Base-by-base conservation (phyloP, 164 flowering plant species). In the Vitis rotundifolia region DNA sequence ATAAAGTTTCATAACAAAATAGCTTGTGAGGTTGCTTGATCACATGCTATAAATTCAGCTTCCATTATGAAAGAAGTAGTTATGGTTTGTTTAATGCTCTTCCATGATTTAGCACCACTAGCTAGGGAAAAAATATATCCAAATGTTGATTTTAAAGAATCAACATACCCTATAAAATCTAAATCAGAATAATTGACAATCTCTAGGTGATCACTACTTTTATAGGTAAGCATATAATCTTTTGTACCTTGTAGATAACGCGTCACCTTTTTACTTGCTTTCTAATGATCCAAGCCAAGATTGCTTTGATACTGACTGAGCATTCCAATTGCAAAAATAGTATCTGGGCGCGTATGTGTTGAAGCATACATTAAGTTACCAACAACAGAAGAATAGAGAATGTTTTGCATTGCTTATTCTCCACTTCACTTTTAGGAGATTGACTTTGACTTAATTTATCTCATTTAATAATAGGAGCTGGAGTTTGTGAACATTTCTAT, bases 1-100 rank as follows among this genome's bases (percentile, higher is more conserved):
- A 22, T 22, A 16, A 71, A 56, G 37, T 65, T 64, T 2, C 15
- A 0, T 12, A 64, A 26, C 63, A 63, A 71, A 10, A 57, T 13
- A 16, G 26, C 63, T 22, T 57, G 68, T 14, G 1, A 8, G 5
- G 55, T 14, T 10, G 57, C 56, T 47, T 56, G 54, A 14, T 49
- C 49, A 16, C 56, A 57, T 8, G 56, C 26, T 16, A 71, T 57
- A 49, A 19, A 71, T 22, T 64, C 18, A 22, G 15, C 64, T 18
- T 54, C 48, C 67, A 63, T 63, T 3, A 37, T 71, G 44, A 51
- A 53, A n/a, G 68, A 52, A 31, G 11, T 13, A 16, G 11, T 69
- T 1, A 54, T 26, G 6, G 61, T 52, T 11, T 70, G 18, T 8
- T 63, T 63, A 0, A 9, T 53, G 62, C 60, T 63, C 16, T 22